Base-by-base conservation (phyloP, 805 yeast genomes). In the Starmerella floris region DNA sequence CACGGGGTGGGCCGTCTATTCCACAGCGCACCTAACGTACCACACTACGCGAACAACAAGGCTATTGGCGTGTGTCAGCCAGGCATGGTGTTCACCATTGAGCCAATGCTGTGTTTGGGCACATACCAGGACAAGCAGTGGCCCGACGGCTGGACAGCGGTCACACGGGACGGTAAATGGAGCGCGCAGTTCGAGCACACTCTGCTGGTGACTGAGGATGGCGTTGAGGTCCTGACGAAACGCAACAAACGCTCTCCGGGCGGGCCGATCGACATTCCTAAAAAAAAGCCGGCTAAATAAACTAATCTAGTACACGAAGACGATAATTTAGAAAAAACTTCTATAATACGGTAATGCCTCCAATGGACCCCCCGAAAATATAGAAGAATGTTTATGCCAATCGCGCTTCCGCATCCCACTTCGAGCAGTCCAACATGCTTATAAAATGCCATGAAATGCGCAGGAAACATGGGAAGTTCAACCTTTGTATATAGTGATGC, bases 71-170 rank as follows among this genome's bases (percentile, higher is more conserved):
- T 83, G 35, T 87, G 91, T 67, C 83, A 83, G 60, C 88, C 95
- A 20, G 98, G 98, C 20, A 82, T 87, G 79, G 84, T 83, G 13
- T 91, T 91, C 68, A 91, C 98, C 20, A 83, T 91, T 44, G 98
- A 91, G 64, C 98, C 98, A 36, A 91, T 91, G 98, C 74, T 91
- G 52, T 81, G 83, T 58, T 66, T 77, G 51, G 98, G 98, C 8
- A 66, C 79, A 0, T 79, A 74, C 66, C 74, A 74, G 56, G 97
- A 87, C 62, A 63, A 72, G 45, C 68, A 77, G 43, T 91, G 98
- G 98, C 98, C 98, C 2, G 98, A 91, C 62, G 81, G 83, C 62
- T 91, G 98, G 98, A 91, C 98, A 4, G 75, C 94, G 1, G 74
- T 75, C 16, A 91, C 98, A 16, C 77, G 76, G 32, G 98, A 91